Evolutionary conservation across 202 grass and related monocot genomes (phyloP), one percentile per base, ranked within the genome.

Genomic region (Brachypodium distachyon): DNA sequence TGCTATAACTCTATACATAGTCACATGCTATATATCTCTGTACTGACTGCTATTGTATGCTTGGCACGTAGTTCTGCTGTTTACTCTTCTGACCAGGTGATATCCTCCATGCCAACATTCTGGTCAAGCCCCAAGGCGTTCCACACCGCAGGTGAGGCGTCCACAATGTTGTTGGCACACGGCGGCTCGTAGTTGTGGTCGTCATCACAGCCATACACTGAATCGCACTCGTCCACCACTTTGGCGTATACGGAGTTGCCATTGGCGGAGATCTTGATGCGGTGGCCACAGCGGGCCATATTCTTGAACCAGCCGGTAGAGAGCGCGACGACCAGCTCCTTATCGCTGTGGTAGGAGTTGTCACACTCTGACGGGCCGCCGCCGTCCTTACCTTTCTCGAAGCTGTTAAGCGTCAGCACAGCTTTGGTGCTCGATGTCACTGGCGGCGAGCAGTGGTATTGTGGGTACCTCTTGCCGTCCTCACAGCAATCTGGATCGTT

Each of bases 181-280:
- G 90, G 90, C 1, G 72, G 58, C 72, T 89, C 54, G 12, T 34
- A 93, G 57, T 87, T 85, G 32, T 93, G 86, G 0, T 80, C 83
- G 1, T 56, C 49, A 0, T 89, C 83, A 9, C 86, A 89, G 28
- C 90, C 86, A 3, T 89, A 46, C 12, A 86, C 58, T 3, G 87
- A 93, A 76, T 89, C 86, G 19, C 90, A 87, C 79, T 93, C 86
- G 29, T 89, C 90, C 22, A 89, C 90, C 21, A 93, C 90, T 46
- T 86, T 87, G 32, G 76, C 80, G 0, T 61, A 28, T 12, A 81
- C 80, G 5, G 74, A 82, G 6, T 55, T 81, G 3, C 79, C 83
- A 0, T 83, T 81, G 2, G 51, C 86, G 1, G 44, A 60, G 68
- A 92, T 89, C 70, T 63, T 85, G 31, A 89, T 77, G 9, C 13